Evolutionary conservation across 2,329 filamentous ascomycete species (phyloP).

Genomic region (Pleurostoma richardsiae): DNA sequence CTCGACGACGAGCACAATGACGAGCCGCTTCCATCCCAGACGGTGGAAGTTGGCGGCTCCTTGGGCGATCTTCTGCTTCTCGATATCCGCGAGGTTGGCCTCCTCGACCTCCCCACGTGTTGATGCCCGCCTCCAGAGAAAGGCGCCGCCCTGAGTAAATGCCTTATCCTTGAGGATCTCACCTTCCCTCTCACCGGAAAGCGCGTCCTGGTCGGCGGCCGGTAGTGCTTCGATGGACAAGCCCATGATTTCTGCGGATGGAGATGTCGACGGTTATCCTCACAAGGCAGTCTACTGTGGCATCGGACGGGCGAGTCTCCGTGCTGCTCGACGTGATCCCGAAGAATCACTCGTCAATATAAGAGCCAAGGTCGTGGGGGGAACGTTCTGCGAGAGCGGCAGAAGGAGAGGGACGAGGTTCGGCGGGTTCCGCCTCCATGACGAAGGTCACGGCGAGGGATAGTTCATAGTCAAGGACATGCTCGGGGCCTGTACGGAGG

Average conservation of each 20-base stretch:
- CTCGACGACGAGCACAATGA: slow-evolving; percentile 50
- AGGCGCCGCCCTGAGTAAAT: not conserved
- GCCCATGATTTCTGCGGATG: not conserved
- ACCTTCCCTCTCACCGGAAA: not conserved
- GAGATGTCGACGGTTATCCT: too few species aligned
- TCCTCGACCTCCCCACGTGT: slow-evolving; percentile 3
- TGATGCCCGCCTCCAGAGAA: not conserved
- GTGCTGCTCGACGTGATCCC: not conserved
- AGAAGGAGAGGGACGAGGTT: not conserved
- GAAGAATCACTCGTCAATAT: not conserved
- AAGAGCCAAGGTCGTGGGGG: not conserved
- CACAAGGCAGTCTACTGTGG: not conserved
- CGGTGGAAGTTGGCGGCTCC: slow-evolving; percentile 45
- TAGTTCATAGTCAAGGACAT: too few species aligned
- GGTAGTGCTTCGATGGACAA: not conserved
- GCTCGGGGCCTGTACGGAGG: not conserved
- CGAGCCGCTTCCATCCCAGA: slow-evolving; percentile 52
- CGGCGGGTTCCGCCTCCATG: not conserved
- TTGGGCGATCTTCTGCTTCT: slow-evolving; percentile 39
- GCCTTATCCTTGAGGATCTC: not conserved
- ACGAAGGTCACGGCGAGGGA: not conserved
- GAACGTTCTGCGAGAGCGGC: not conserved
- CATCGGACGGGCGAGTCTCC: not conserved
- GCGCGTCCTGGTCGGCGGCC: not conserved
- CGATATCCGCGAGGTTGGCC: slow-evolving; percentile 26